Base-by-base conservation (phyloP, 306 rosid species). In the Vicia sativa region DNA sequence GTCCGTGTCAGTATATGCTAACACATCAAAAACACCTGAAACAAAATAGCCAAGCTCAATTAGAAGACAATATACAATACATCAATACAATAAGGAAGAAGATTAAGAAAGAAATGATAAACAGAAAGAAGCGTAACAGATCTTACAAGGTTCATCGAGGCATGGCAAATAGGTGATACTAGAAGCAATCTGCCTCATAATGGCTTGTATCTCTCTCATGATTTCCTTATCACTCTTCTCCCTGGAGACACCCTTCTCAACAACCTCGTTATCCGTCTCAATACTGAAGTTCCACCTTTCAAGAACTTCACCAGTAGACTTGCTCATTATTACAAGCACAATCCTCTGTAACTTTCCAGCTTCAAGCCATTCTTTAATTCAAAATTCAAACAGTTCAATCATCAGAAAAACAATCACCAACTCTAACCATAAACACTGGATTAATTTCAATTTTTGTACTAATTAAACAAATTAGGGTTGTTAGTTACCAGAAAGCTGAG, bases 211-310 rank as follows among this genome's bases (percentile, higher is more conserved):
- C 84, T 95, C 99, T 75, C 99, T 90, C 99, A 95, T 95, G 46
- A 95, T 95, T 84, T 90, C 97, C 73, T 90, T 95, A 74, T 95
- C 99, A 75, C 99, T 95, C 83, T 90, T 95, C 71, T 95, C 96
- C 87, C 92, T 91, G 7, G 95, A 85, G 29, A 83, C 85, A 0
- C 97, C 88, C 11, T 82, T 77, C 67, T 87, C 97, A n/a, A 95
- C 92, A 37, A 87, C 96, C 38, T 85, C 97, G 4, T 80, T 46
- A 71, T 95, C 97, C 0, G 99, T 95, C 81, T 95, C 97, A 73
- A 95, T 95, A 79, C 97, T 88, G 83, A 95, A 95, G 52, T 90
- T 95, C 99, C 99, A 95, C 79, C 99, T 88, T 83, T 95, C 99
- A 23, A 95, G 85, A 13, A 95, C 97, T 75, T 90, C 99, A 76